A percentile compares a stretch with the other conserved stretches of the same genome.
These are phyloP conservation scores for Phytophthora pistaciae DNA, from an alignment of 352 stramenopile species.

Conservation along the genomic window DNA sequence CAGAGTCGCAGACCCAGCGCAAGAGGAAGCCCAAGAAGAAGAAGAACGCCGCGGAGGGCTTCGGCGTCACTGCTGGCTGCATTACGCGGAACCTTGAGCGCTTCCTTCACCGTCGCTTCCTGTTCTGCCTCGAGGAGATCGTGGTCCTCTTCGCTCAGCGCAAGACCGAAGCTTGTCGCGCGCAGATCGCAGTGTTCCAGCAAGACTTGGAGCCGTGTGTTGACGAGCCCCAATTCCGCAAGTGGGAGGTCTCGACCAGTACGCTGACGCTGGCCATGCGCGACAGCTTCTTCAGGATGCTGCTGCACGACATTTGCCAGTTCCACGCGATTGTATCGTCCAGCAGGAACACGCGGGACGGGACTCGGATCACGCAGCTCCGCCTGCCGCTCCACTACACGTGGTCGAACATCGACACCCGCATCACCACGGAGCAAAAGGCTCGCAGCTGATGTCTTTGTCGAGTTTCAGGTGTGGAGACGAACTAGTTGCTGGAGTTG, in stretches of 20 bases:
- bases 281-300: constrained; percentile 74
- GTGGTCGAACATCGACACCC: constrained; percentile 40
- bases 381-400: constrained; percentile 74
- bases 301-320: constrained; percentile 78
- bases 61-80: constrained; percentile 24
- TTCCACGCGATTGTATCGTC: constrained; percentile 76
- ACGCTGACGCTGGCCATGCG: constrained; percentile 76
- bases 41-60: constrained; percentile 28
- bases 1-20: constrained; percentile 16
- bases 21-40: constrained; percentile 45
- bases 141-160: constrained; percentile 79
- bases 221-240: constrained; percentile 49
- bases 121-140: constrained; percentile 83
- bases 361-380: constrained; percentile 76
- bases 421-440: constrained; percentile 42
- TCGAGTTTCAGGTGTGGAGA: neutral
- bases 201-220: constrained; percentile 67
- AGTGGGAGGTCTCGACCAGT: constrained; percentile 76
- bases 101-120: constrained; percentile 79
- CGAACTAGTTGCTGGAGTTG: constrained; percentile 6
- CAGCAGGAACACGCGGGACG: constrained; percentile 72
- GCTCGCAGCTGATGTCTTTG: constrained; percentile 28
- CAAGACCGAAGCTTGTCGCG: constrained; percentile 68
- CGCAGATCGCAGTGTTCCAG: constrained; percentile 53
- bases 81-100: constrained; percentile 56